Base-by-base conservation (phyloP, 352 stramenopile genomes). In the Phytophthora brassicae region DNA sequence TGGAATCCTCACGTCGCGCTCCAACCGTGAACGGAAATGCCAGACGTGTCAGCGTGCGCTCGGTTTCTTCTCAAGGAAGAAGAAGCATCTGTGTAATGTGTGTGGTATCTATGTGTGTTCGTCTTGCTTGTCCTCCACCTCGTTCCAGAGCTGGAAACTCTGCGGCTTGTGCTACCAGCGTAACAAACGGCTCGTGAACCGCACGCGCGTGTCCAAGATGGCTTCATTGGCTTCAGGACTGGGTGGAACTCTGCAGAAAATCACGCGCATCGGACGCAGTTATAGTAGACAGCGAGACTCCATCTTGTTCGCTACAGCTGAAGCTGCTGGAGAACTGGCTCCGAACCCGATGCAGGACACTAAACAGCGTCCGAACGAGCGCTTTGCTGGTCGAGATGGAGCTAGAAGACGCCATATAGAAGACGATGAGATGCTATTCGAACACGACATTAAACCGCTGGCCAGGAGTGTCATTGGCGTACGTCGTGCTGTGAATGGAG, bases 1-100 rank as follows among this genome's bases (percentile, higher is more conserved):
- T 44, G 60, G 36, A 0, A 59, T 72, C 38, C 50, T 72, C 35
- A 74, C 68, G 44, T 68, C 54, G 3, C 65, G 63, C 1, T 76
- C 74, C 19, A 79, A 62, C 26, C 72, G 74, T 12, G 72, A 84
- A 41, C 77, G 74, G 51, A 77, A 85, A 45, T 90, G 81, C 36
- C 81, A 90, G 45, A 79, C 82, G 6, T 90, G 81, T 56, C 75
- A 84, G 19, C 81, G 77, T 39, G 70, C 74, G 26, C 70, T 90
- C 2, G 73, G 81, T 6, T 66, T 88, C 58, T 83, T 90, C 57
- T 73, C 61, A 16, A 72, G 71, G 33, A 88, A 84, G 65, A 84
- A 84, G 51, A 75, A 81, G 0, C 77, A 88, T 50, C 42, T 85
- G 43, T 90, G 81, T 49, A 79, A 75, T 35, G 68, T 90, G 28